Evolutionary conservation across 768 basidiomycete genomes (phyloP).

Genomic region (Amanita phalloides): DNA sequence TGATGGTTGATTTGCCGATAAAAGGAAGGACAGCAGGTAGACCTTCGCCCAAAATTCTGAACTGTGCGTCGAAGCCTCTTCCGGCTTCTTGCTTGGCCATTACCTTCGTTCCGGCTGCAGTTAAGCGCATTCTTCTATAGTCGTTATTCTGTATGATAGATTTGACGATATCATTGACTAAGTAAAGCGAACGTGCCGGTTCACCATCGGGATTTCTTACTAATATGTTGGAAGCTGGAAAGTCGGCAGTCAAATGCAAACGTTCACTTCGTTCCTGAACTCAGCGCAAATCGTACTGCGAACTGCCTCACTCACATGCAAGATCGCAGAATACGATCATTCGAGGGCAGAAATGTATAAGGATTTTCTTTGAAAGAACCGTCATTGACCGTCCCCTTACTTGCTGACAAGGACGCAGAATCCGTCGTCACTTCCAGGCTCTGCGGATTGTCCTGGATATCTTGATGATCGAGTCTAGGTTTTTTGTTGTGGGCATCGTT

Average conservation of each 20-base stretch:
- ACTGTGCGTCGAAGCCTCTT: conserved; percentile 47
- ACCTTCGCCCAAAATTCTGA: conserved; percentile 78
- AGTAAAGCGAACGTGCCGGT: conserved; percentile 72
- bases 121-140: conserved; percentile 74
- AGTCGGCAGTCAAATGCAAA: conserved; percentile 55
- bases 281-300: not conserved
- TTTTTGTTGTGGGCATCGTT: conserved; percentile 21
- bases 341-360: conserved; percentile 66
- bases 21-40: conserved; percentile 78
- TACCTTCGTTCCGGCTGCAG: conserved; percentile 90
- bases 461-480: conserved; percentile 1
- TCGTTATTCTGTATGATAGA: conserved; percentile 73
- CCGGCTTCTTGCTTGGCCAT: conserved; percentile 83
- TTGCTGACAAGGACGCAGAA: not conserved
- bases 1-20: conserved; percentile 50
- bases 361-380: conserved; percentile 80
- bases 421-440: not conserved
- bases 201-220: conserved; percentile 77
- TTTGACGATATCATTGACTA: conserved; percentile 80
- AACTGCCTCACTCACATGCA: conserved; percentile 51
- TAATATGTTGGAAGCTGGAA: conserved; percentile 71
- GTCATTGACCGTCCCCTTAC: conserved; percentile 14
- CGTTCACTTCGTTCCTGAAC: conserved; percentile 38
- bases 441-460: not conserved
- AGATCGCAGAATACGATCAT: conserved; percentile 57